phyloP scores from a whole-genome alignment of 345 rosid genomes.

The Balakata baccata region DNA sequence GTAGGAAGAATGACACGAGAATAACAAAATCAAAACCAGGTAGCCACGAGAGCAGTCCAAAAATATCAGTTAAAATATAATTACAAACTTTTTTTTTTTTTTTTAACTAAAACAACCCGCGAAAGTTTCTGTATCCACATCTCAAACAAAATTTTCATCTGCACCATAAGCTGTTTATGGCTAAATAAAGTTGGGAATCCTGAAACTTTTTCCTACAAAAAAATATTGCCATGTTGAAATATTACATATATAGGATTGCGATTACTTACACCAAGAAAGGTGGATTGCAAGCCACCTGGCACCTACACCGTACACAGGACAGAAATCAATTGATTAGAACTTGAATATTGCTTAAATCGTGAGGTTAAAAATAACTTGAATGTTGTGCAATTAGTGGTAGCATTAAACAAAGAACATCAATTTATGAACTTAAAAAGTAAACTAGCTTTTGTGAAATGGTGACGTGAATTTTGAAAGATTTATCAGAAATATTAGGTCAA shows the following conservation, averaged over 20 bases:
- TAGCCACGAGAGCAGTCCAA: background rate
- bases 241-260: background rate
- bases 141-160: too few relatives aligned
- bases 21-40: background rate
- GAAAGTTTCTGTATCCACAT: too few relatives aligned
- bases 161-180: too few relatives aligned
- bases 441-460: background rate
- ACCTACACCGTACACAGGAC: background rate
- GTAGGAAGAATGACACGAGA: background rate
- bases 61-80: too few relatives aligned
- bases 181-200: too few relatives aligned
- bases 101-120: too few relatives aligned
- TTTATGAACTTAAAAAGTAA: background rate
- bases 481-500: background rate
- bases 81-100: too few relatives aligned
- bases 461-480: background rate
- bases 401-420: background rate
- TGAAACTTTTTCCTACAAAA: background rate
- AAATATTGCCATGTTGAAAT: background rate
- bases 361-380: too few relatives aligned
- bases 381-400: too few relatives aligned
- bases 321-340: background rate
- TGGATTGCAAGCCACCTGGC: background rate
- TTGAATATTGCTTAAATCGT: background rate
- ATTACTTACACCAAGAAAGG: background rate